Percentiles rank a stretch among this genome's conserved stretches.
These are phyloP conservation scores for Pseudonitzschia delicatissima DNA, from an alignment of 108 stramenopile species.

Conservation along the genomic window DNA sequence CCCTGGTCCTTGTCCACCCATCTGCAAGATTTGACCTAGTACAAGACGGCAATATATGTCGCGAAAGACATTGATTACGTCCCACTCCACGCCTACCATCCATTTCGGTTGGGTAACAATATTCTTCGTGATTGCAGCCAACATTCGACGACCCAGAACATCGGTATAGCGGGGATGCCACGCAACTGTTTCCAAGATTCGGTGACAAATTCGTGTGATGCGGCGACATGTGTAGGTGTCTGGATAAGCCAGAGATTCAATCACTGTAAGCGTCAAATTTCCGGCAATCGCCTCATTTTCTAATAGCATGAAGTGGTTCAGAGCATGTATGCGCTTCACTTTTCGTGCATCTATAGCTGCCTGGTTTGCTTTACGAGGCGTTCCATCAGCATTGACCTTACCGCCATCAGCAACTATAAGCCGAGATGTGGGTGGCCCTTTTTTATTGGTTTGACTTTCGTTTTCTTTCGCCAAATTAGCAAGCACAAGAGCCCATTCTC, in stretches of 20 bases:
- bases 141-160: slow-evolving; percentile 69
- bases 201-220: slow-evolving; percentile 79
- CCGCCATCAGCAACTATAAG: slow-evolving; percentile 35
- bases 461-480: slow-evolving; percentile 32
- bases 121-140: slow-evolving; percentile 61
- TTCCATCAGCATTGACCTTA: slow-evolving; percentile 78
- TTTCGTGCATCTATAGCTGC: slow-evolving; percentile 70
- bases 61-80: slow-evolving; percentile 84
- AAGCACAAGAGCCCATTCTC: slow-evolving; percentile 50
- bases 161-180: slow-evolving; percentile 81
- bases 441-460: slow-evolving; percentile 18
- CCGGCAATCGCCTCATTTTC: slow-evolving; percentile 81
- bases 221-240: slow-evolving; percentile 87
- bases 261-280: slow-evolving; percentile 55
- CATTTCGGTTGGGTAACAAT: slow-evolving; percentile 86
- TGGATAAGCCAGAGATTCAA: slow-evolving; percentile 78
- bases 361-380: slow-evolving; percentile 41
- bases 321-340: slow-evolving; percentile 67
- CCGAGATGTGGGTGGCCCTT: slow-evolving; percentile 44
- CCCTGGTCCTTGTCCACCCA: slow-evolving; percentile 86
- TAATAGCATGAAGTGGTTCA: slow-evolving; percentile 79
- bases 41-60: slow-evolving; percentile 86
- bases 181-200: slow-evolving; percentile 79
- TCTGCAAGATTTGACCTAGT: slow-evolving; percentile 75
- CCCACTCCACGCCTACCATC: slow-evolving; percentile 93